Conservation (phyloP, 108 stramenopile species). For the Skeletonema tropicum region DNA sequence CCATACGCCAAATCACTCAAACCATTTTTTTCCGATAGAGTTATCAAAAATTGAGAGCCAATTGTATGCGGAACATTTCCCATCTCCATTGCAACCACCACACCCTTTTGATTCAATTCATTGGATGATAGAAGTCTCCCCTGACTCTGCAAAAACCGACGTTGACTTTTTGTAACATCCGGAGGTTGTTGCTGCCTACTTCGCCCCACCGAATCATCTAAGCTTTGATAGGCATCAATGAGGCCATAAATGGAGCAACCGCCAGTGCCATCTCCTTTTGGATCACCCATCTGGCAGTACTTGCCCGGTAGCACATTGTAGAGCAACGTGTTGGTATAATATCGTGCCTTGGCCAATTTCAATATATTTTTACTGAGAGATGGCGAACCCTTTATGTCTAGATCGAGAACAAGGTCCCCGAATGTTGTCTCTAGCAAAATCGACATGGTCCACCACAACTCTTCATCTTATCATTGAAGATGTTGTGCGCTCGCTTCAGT, state of each 20-base stretch:
- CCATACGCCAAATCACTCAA: constrained; percentile 53
- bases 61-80: constrained; percentile 71
- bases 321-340: constrained; percentile 75
- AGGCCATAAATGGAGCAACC: constrained; percentile 89
- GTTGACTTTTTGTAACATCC: constrained; percentile 44
- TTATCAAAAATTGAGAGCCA: constrained; percentile 95
- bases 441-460: too few species aligned
- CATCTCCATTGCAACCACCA: constrained; percentile 77
- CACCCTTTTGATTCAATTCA: constrained; percentile 73
- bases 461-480: too few species aligned
- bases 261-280: constrained; percentile 92
- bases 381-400: constrained; percentile 84
- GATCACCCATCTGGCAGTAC: constrained; percentile 86
- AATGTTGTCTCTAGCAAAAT: constrained; percentile 84
- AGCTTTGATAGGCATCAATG: constrained; percentile 42
- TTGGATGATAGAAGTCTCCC: constrained; percentile 59
- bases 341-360: constrained; percentile 81
- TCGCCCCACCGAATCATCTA: constrained; percentile 4
- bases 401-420: constrained; percentile 85
- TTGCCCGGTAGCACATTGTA: constrained; percentile 75
- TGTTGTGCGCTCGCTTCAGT: too few species aligned
- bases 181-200: neutral
- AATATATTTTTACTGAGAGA: constrained; percentile 76
- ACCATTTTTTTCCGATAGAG: constrained; percentile 73
- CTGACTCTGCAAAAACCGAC: constrained; percentile 68